Evolutionary conservation across 108 stramenopile genomes (phyloP).

Genomic region (Chaetoceros tenuissimus): DNA sequence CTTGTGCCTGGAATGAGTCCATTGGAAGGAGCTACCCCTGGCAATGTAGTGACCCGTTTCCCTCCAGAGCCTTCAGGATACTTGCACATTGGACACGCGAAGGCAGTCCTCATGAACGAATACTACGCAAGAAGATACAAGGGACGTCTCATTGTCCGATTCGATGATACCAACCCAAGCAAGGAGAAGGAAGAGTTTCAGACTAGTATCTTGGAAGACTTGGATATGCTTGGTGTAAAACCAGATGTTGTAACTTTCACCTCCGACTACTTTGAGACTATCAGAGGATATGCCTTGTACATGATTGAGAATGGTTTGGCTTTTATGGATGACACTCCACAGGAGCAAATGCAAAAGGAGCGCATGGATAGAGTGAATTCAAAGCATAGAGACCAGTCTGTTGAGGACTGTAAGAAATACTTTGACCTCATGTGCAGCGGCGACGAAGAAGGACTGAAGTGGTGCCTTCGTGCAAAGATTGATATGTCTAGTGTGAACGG

Average conservation of each 20-base stretch:
- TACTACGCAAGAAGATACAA: slow-evolving; percentile 95
- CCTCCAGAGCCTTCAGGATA: slow-evolving; percentile 99
- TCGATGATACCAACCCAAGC: slow-evolving; percentile 99
- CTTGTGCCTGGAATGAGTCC: slow-evolving; percentile 64
- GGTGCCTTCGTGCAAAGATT: slow-evolving; percentile 98
- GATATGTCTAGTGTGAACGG: slow-evolving; percentile 95
- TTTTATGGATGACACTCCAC: slow-evolving; percentile 99
- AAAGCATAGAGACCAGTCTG: slow-evolving; percentile 70
- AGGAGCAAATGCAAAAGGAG: slow-evolving; percentile 88
- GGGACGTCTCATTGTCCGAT: slow-evolving; percentile 85
- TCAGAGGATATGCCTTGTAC: slow-evolving; percentile 72
- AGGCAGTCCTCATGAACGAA: slow-evolving; percentile 95
- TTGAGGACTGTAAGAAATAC: slow-evolving; percentile 64
- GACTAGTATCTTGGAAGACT: slow-evolving; percentile 76
- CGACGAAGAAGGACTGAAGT: slow-evolving; percentile 61
- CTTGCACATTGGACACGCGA: slow-evolving; percentile 99
- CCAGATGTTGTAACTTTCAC: slow-evolving; percentile 90
- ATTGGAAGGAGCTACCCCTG: slow-evolving; percentile 85
- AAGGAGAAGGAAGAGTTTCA: slow-evolving; percentile 99
- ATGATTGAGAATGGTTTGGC: slow-evolving; percentile 90
- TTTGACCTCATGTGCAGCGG: slow-evolving; percentile 87
- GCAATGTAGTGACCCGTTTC: slow-evolving; percentile 89
- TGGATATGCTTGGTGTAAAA: slow-evolving; percentile 71
- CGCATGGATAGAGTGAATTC: slow-evolving; percentile 66
- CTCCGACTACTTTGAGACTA: slow-evolving; percentile 89